phyloP scores from a whole-genome alignment of 2,329 filamentous ascomycete species.

The Colletotrichum sp. region DNA sequence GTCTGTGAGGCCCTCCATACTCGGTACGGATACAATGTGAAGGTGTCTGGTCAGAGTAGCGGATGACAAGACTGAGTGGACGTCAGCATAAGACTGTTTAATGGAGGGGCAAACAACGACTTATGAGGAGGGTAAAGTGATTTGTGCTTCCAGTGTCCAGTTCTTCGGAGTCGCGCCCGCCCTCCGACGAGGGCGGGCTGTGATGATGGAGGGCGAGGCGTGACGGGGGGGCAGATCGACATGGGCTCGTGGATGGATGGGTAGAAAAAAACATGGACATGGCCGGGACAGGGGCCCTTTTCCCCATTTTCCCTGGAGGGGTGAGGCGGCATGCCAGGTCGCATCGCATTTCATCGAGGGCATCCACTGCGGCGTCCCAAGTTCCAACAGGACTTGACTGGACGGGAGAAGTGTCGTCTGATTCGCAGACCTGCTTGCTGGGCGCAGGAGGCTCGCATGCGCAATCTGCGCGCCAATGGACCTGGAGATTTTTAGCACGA shows the following conservation, averaged over 20 bases:
- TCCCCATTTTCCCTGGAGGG: not conserved
- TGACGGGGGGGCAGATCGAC: not conserved
- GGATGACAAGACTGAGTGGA: not conserved
- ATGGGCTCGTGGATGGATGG: not conserved
- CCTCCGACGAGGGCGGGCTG: not conserved
- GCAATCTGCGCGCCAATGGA: slow-evolving; percentile 4
- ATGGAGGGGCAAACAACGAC: not conserved
- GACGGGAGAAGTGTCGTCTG: not conserved
- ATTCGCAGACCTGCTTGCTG: slow-evolving; percentile 1
- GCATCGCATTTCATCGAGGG: slow-evolving; percentile 2
- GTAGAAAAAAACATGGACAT: not conserved
- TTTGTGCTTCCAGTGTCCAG: not conserved
- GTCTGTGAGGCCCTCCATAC: not conserved
- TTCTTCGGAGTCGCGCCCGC: not conserved
- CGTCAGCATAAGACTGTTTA: not conserved
- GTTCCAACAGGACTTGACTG: not conserved
- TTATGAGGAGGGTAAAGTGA: not conserved
- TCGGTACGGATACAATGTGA: not conserved
- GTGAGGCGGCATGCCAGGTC: slow-evolving; percentile 10
- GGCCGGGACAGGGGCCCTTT: not conserved
- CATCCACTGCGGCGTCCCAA: slow-evolving; percentile 1
- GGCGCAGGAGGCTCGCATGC: slow-evolving; percentile 5
- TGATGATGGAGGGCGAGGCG: not conserved
- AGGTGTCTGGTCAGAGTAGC: not conserved
- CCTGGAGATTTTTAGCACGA: not conserved